phyloP scores from a whole-genome alignment of 441 rosid genomes.

The Brassica hybrid region DNA sequence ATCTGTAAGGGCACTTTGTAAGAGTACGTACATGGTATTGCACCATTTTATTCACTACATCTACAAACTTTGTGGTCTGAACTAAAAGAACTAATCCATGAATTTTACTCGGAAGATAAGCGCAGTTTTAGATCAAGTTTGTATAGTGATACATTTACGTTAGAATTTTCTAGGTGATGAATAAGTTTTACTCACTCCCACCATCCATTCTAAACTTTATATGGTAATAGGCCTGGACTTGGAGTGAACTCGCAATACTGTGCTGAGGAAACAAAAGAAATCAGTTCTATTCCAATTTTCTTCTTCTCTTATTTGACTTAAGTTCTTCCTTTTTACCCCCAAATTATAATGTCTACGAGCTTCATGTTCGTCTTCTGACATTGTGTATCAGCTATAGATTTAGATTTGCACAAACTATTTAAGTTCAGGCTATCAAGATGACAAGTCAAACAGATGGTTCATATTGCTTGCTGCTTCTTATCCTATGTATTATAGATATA shows the following conservation, averaged over 20 bases:
- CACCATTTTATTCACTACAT: neutral
- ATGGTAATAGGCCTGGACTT: neutral
- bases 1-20: conserved; percentile 26
- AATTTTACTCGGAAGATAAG: conserved; percentile 15
- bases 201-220: no score
- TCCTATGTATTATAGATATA: neutral
- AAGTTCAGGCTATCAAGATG: neutral
- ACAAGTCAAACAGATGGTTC: neutral
- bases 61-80: conserved; percentile 12
- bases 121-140: neutral
- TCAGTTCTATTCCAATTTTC: neutral
- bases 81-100: neutral
- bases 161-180: neutral
- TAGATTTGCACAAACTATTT: neutral
- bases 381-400: conserved; percentile 7
- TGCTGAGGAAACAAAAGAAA: neutral
- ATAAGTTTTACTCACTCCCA: neutral
- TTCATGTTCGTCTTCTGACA: neutral
- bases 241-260: neutral
- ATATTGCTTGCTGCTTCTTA: conserved; percentile 8
- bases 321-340: neutral
- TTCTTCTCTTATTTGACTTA: neutral
- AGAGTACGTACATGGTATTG: neutral
- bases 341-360: neutral
- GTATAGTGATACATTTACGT: neutral